Evolutionary conservation across 2,329 filamentous ascomycete genomes (phyloP).

Genomic region (Aureobasidium sp.): DNA sequence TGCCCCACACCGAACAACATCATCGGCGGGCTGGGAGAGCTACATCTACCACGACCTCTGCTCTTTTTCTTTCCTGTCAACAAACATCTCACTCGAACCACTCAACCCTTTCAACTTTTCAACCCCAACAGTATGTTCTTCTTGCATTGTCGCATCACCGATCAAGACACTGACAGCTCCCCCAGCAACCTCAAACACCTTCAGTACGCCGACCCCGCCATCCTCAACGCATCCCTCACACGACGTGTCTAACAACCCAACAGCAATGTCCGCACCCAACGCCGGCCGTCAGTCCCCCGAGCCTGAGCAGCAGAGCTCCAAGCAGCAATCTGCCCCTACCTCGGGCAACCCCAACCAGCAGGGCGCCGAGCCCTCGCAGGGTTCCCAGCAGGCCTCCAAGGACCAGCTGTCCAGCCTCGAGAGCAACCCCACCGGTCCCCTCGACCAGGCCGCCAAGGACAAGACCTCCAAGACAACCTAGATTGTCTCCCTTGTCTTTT

Average conservation of each 20-base stretch:
- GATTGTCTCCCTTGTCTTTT: neutral
- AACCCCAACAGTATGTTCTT: neutral
- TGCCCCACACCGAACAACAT: conserved; percentile 11
- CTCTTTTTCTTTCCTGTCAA: conserved; percentile 9
- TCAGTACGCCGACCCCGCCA: conserved; percentile 8
- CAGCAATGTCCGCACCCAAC: conserved; percentile 55
- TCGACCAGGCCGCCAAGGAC: conserved; percentile 55
- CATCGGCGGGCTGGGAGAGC: conserved; percentile 1
- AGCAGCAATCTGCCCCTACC: conserved; percentile 55
- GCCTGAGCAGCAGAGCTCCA: conserved; percentile 59
- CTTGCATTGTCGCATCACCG: neutral
- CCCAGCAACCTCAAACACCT: neutral
- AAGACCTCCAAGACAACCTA: conserved; percentile 50
- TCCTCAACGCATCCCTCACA: conserved; percentile 23
- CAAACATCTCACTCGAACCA: conserved; percentile 9
- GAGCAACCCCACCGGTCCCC: conserved; percentile 59
- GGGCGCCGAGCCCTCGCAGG: conserved; percentile 31
- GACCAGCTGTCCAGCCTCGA: conserved; percentile 47
- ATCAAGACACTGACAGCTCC: neutral
- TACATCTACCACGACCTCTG: conserved; percentile 12
- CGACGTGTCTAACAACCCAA: conserved; percentile 10
- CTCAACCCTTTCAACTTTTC: neutral
- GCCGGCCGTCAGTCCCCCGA: conserved; percentile 71
- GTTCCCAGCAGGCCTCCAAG: conserved; percentile 46
- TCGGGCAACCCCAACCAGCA: conserved; percentile 54